Percentiles rank a stretch among this genome's conserved stretches.
Conservation (phyloP, 202 grass and related monocot species). For the Setaria italica region DNA sequence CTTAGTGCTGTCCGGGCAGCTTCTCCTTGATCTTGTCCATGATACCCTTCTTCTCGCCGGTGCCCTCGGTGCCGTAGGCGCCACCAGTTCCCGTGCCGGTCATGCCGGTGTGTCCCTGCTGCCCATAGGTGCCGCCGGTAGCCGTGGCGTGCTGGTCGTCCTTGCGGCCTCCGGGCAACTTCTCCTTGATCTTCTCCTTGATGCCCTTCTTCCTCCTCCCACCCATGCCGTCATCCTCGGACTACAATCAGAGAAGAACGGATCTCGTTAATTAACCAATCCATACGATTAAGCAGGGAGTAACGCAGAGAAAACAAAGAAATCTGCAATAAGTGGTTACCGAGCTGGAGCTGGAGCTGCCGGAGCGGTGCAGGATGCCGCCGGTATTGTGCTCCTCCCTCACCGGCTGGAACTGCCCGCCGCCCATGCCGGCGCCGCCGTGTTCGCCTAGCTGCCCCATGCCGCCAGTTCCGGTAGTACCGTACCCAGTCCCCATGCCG, state of each 20-base stretch:
- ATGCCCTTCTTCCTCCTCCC: constrained; percentile 82
- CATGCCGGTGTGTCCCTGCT: constrained; percentile 46
- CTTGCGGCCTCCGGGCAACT: constrained; percentile 59
- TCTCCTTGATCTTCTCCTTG: constrained; percentile 86
- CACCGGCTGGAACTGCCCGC: constrained; percentile 44
- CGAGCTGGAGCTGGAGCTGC: constrained; percentile 87
- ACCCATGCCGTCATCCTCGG: constrained; percentile 72
- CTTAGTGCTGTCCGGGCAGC: constrained; percentile 64
- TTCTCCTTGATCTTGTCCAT: constrained; percentile 83
- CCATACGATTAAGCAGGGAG: background rate
- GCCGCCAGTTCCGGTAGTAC: background rate
- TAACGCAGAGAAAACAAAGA: background rate
- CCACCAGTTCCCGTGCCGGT: constrained; percentile 5
- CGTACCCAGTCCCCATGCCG: constrained; percentile 15
- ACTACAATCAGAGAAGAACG: background rate
- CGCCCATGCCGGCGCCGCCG: constrained; percentile 28
- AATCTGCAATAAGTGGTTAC: constrained; percentile 7
- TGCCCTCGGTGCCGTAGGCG: background rate
- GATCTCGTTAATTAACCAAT: background rate
- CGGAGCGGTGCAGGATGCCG: constrained; percentile 64
- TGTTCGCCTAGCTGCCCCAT: background rate
- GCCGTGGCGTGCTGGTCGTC: background rate
- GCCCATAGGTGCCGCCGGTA: constrained; percentile 15
- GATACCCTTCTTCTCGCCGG: constrained; percentile 71
- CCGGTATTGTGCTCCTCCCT: constrained; percentile 44